Conservation (phyloP, 441 rosid genomes). For the Adansonia grandidieri region DNA sequence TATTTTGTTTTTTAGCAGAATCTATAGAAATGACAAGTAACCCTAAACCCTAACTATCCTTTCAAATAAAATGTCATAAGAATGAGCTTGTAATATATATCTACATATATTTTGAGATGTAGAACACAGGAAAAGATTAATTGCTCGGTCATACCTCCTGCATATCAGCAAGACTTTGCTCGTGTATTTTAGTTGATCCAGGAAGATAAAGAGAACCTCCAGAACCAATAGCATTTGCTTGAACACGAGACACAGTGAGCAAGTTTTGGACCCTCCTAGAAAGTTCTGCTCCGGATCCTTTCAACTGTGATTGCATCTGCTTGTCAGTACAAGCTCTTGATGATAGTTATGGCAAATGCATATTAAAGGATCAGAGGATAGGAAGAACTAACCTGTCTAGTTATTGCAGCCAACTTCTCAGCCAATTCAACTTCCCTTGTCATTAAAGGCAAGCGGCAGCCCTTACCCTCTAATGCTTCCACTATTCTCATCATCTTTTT, state of each 20-base stretch:
- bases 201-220: conserved; percentile 78
- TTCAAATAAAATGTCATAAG: background rate
- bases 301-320: conserved; percentile 58
- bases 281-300: conserved; percentile 97
- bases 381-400: conserved; percentile 70
- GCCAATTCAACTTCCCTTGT: conserved; percentile 92
- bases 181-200: conserved; percentile 95
- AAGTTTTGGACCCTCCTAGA: conserved; percentile 91
- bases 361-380: background rate
- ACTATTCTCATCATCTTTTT: conserved; percentile 85
- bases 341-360: conserved; percentile 10
- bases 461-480: conserved; percentile 93
- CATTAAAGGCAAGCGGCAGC: conserved; percentile 79
- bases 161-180: conserved; percentile 96
- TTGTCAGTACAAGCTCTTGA: conserved; percentile 30
- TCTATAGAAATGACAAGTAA: background rate
- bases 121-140: background rate
- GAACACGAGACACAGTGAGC: conserved; percentile 71
- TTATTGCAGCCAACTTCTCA: conserved; percentile 73
- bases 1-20: background rate
- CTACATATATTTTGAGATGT: background rate
- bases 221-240: conserved; percentile 64
- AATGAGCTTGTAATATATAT: background rate
- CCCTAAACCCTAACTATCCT: background rate
- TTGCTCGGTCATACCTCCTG: conserved; percentile 68